Percentiles rank a stretch among this genome's conserved stretches.
These are phyloP conservation scores for Coleophoma cylindrospora DNA, from an alignment of 2,329 filamentous ascomycete species.

Conservation along the genomic window DNA sequence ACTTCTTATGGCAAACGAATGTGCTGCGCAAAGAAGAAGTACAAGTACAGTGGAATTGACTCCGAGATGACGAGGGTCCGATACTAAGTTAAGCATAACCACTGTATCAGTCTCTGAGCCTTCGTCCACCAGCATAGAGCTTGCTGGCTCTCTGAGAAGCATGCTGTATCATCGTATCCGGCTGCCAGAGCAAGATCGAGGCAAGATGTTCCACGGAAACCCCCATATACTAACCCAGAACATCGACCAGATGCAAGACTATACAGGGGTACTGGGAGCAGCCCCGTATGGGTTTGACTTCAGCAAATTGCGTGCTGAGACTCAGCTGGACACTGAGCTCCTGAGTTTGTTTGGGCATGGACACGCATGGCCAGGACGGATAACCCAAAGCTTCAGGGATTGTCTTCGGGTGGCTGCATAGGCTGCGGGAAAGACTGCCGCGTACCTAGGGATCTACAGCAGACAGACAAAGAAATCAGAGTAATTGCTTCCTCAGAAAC, in stretches of 20 bases:
- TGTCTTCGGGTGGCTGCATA: conserved; percentile 40
- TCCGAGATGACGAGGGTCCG: conserved; percentile 7
- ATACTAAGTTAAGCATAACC: conserved; percentile 16
- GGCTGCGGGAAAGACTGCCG: conserved; percentile 33
- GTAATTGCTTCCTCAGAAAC: conserved; percentile 13
- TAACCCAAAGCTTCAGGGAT: conserved; percentile 13
- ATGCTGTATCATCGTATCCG: conserved; percentile 15
- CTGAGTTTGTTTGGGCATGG: conserved; percentile 23
- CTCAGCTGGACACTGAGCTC: conserved; percentile 15
- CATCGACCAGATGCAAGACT: conserved; percentile 19
- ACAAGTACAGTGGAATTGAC: too few relatives aligned
- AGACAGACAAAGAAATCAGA: conserved; percentile 40
- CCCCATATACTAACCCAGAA: conserved; percentile 16
- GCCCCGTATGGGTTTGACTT: conserved; percentile 24
- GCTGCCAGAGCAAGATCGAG: conserved; percentile 22
- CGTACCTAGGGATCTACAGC: conserved; percentile 23
- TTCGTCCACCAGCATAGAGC: conserved; percentile 20
- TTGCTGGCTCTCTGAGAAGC: conserved; percentile 18
- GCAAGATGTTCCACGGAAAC: conserved; percentile 21
- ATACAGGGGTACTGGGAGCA: conserved; percentile 9
- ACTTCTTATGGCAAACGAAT: background rate
- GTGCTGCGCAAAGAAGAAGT: conserved; percentile 1
- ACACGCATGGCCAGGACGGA: too few relatives aligned
- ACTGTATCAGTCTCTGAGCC: conserved; percentile 19
- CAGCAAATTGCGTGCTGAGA: conserved; percentile 20